Conservation (phyloP, 2,329 filamentous ascomycete species). For the Fusarium brachygibbosum region DNA sequence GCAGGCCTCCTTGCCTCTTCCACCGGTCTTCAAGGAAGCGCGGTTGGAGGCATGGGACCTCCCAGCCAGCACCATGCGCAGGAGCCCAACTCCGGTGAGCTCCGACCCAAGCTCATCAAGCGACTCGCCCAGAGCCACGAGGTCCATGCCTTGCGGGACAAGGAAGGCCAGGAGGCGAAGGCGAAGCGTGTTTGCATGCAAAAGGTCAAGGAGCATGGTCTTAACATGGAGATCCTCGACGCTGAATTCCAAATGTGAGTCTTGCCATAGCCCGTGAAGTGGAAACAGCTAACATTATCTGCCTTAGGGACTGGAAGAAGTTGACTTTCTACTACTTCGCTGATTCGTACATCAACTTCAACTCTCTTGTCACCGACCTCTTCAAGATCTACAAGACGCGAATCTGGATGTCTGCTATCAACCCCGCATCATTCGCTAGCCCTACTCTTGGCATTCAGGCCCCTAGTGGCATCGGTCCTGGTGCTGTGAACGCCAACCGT, state of each 20-base stretch:
- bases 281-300: constrained; percentile 24
- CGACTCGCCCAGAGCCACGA: constrained; percentile 92
- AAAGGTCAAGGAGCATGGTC: constrained; percentile 92
- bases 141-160: constrained; percentile 88
- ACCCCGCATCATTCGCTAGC: constrained; percentile 93
- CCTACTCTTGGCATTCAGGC: constrained; percentile 79
- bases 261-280: neutral
- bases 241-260: constrained; percentile 98
- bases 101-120: constrained; percentile 97
- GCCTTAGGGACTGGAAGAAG: constrained; percentile 93
- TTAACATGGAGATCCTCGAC: constrained; percentile 99
- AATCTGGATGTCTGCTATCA: constrained; percentile 99
- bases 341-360: constrained; percentile 99
- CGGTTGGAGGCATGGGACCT: constrained; percentile 83
- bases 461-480: constrained; percentile 75
- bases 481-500: constrained; percentile 72
- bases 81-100: constrained; percentile 78
- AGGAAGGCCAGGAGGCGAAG: constrained; percentile 97
- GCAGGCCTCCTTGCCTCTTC: constrained; percentile 74
- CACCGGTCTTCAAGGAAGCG: constrained; percentile 75
- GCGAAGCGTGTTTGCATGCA: constrained; percentile 97
- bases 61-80: constrained; percentile 80
- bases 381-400: constrained; percentile 99
- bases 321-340: constrained; percentile 99
- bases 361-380: constrained; percentile 93